Evolutionary conservation across 768 basidiomycete genomes (phyloP), one percentile per base, ranked within the genome.

Genomic region (Pleurotus sapidus): DNA sequence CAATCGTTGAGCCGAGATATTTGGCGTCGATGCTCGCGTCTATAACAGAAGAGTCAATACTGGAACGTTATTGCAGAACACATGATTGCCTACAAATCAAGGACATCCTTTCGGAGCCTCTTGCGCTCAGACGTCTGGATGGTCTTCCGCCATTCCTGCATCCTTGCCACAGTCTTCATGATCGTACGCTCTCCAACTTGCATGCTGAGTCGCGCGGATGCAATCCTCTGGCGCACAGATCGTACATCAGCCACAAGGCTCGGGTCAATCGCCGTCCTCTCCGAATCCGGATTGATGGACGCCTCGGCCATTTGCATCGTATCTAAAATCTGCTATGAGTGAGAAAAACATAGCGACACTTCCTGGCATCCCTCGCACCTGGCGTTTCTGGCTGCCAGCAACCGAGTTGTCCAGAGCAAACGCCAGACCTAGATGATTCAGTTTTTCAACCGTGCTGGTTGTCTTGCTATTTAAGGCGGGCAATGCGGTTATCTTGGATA

Each of bases 11-110:
- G 66, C 8, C 76, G 71, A 2, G 82, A 75, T 18, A 89, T 75
- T 63, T 91, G 89, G 50, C 90, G 83, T 59, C 88, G 80, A 60
- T 84, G 81, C 66, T 96, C 93, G 20, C 86, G 86, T 56, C 94
- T 95, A 58, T 1, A 27, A 34, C 51, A 27, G 60, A 3, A 56
- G 18, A 38, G 23, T 23, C 5, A 5, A 8, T 23, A 25, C 42
- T 34, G 14, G 4, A 14, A 51, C 3, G 23, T 39, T 14, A 48
- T 12, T 40, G 47, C 43, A 2, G 39, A 25, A 72, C 84, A 56
- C 57, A 3, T 34, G 11, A 4, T 34, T 34, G 30, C 30, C 30
- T 11, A 93, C 92, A 86, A 65, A 68, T 94, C 92, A n/a, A 92
- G 72, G 2, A 85, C 66, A 23, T 76, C 82, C 69, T 91, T 91